Base-by-base conservation (phyloP, 208 protist species). In the Kentomonas sorsogonicus region DNA sequence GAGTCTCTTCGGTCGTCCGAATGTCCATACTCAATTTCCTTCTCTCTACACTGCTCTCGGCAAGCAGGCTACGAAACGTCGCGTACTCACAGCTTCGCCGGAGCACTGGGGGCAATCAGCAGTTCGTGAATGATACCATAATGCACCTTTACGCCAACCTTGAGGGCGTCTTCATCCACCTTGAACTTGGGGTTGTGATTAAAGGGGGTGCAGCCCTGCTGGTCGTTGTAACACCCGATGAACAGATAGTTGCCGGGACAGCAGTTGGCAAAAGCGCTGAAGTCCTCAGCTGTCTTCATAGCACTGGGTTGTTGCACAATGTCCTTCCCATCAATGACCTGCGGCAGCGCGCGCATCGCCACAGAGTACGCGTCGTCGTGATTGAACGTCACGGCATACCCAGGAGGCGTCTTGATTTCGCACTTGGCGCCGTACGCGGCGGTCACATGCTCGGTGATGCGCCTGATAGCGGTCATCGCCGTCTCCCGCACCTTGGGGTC, bases 161-260 rank as follows among this genome's bases (percentile, higher is more conserved):
- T 69, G 59, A 87, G 69, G 33, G 64, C 56, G 20, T 65, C 29
- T 61, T 87, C 79, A 50, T 80, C 77, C 58, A 87, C 60, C 36
- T 58, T 44, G 59, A 80, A 83, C 33, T 63, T 63, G 11, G 69
- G 60, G 60, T 68, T 82, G 53, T 87, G 78, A 44, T 79, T 79
- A 43, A 58, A 41, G 0, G 41, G 46, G 23, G 40, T 64, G 57
- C 60, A 65, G 13, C 55, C 68, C 29, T 58, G 53, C n/a, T 22
- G 56, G 23, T 43, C 45, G 16, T 77, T 72, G 62, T 77, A 72
- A 29, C 51, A 60, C 11, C 79, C 79, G 46, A 87, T 72, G 31
- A 58, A 61, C 23, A 72, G 66, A 38, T 78, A 74, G 60, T 78
- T 81, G 3, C 45, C 64, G 15, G 79, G 79, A 6, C 64, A 53